Percentiles rank a stretch among this genome's conserved stretches.
Evolutionary conservation across 306 rosid species (phyloP).

Genomic region (Casuarina equisetifolia): DNA sequence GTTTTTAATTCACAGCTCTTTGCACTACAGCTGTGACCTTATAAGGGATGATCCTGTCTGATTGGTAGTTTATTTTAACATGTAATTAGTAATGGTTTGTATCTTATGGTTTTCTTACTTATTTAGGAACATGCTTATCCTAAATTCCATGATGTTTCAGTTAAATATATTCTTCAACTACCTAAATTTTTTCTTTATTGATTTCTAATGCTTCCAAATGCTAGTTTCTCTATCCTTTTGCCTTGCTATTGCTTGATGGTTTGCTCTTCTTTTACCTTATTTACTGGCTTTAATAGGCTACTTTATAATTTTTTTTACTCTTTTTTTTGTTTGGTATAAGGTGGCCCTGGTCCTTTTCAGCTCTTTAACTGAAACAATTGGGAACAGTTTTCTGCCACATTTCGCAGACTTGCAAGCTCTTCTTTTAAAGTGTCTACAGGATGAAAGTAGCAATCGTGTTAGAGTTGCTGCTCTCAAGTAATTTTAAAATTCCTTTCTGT

Average conservation of each 20-base stretch:
- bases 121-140: not conserved
- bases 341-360: conserved; percentile 97
- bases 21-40: not conserved
- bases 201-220: not conserved
- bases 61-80: not conserved
- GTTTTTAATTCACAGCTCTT: not conserved
- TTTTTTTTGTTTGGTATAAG: conserved; percentile 48
- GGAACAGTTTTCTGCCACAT: conserved; percentile 81
- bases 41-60: not conserved
- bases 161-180: not conserved
- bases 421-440: conserved; percentile 91
- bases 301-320: conserved; percentile 20
- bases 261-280: not conserved
- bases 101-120: not conserved
- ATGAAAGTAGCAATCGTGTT: conserved; percentile 91
- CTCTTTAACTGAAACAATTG: conserved; percentile 95
- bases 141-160: no score
- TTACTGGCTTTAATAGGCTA: conserved; percentile 25
- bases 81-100: not conserved
- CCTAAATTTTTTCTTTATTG: not conserved
- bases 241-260: not conserved
- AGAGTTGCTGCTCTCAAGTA: conserved; percentile 97
- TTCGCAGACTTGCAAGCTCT: conserved; percentile 87
- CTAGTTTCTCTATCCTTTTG: not conserved
- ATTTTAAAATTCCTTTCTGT: conserved; percentile 18